Evolutionary conservation across 1,284 basidiomycete genomes (phyloP).

Genomic region (Cutaneotrichosporon cavernicola): DNA sequence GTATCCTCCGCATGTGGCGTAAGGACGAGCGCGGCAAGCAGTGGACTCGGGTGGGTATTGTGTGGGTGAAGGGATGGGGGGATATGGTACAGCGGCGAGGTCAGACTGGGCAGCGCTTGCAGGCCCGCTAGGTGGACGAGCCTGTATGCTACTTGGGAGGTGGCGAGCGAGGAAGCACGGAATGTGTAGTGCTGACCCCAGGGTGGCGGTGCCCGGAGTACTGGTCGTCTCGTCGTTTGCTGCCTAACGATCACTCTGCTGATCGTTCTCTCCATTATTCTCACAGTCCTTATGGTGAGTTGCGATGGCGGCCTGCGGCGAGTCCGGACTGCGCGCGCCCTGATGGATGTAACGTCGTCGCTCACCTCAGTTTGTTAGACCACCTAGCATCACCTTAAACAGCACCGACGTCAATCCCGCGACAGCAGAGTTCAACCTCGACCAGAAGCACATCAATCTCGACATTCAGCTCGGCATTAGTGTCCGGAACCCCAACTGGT

Average conservation of each 20-base stretch:
- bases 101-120: neutral
- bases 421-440: neutral
- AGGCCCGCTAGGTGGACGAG: neutral
- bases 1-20: conserved; percentile 52
- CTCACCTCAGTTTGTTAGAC: conserved; percentile 67
- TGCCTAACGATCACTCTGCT: conserved; percentile 53
- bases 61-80: no score
- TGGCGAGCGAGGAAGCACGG: neutral
- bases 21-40: conserved; percentile 53
- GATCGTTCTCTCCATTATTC: conserved; percentile 65
- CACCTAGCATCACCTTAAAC: conserved; percentile 70
- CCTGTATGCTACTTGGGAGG: neutral
- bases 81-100: neutral
- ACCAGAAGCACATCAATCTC: conserved; percentile 47
- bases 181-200: conserved; percentile 23
- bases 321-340: neutral
- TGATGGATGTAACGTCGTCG: no score
- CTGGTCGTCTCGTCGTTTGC: conserved; percentile 52
- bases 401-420: conserved; percentile 55
- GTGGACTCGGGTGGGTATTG: conserved; percentile 46
- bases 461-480: conserved; percentile 71
- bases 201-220: conserved; percentile 47
- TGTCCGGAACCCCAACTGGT: conserved; percentile 83
- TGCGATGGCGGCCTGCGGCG: neutral
- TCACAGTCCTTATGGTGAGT: conserved; percentile 70